Conservation (phyloP, 371 early-diverging fungal species). For the Mucor indicus region DNA sequence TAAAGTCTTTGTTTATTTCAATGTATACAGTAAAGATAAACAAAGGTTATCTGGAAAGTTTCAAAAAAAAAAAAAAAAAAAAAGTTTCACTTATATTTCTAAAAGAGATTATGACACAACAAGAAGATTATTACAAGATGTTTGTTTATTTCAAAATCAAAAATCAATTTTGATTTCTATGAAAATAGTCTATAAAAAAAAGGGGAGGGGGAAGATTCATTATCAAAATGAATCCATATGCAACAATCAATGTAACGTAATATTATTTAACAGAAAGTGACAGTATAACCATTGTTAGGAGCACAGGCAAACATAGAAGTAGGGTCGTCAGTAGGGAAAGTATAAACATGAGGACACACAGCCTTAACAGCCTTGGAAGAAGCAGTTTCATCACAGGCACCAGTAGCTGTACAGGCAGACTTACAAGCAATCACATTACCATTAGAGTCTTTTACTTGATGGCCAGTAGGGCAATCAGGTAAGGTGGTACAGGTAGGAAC, state of each 20-base stretch:
- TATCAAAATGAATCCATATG: neutral
- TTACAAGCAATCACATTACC: conserved; percentile 33
- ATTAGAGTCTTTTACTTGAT: conserved; percentile 23
- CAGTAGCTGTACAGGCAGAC: conserved; percentile 23
- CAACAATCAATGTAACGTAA: too few relatives aligned
- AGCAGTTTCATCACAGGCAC: conserved; percentile 9
- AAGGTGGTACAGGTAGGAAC: conserved; percentile 22
- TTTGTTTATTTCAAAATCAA: too few relatives aligned
- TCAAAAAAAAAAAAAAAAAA: neutral
- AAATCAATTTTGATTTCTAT: too few relatives aligned
- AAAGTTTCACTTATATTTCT: neutral
- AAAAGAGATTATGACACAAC: too few relatives aligned
- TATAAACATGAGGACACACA: conserved; percentile 25
- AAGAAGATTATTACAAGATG: too few relatives aligned
- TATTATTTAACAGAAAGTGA: conserved; percentile 17
- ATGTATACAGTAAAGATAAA: too few relatives aligned
- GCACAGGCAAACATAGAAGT: conserved; percentile 28
- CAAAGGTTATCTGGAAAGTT: too few relatives aligned
- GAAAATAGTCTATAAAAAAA: too few relatives aligned
- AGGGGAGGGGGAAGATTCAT: too few relatives aligned
- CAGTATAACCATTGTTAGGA: conserved; percentile 19
- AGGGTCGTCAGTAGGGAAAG: conserved; percentile 19
- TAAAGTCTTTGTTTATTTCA: too few relatives aligned
- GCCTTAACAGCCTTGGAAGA: conserved; percentile 14
- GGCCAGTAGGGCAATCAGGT: conserved; percentile 29